Evolutionary conservation across 1,284 basidiomycete species (phyloP), one percentile per base, ranked within the genome.

Genomic region (Ustilago curta): DNA sequence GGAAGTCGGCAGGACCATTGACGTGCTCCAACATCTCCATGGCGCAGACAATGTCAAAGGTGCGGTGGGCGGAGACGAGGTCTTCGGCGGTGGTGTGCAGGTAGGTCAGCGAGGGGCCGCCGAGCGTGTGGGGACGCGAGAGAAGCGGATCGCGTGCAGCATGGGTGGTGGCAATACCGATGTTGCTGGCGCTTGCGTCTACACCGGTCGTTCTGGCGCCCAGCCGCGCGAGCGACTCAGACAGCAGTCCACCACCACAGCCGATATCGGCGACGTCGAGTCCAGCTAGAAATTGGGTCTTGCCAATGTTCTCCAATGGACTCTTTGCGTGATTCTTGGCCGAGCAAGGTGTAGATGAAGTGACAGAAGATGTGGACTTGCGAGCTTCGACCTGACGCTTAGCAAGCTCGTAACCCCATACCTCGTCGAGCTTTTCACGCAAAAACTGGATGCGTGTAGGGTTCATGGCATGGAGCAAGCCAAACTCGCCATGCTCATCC

Each of bases 21-120:
- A 99, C 97, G 83, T 99, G 97, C 87, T 99, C 97, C 45, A 99
- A 84, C 18, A 99, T 95, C 84, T 99, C 97, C 94, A 99, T 95
- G 11, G 94, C 93, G 84, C 94, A 97, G 16, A 99, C 95, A 8
- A 96, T 88, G 84, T 99, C 96, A 83, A 92, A 99, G 47, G 88
- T 86, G 8, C 75, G 84, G 9, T 90, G 89, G 23, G 88, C 80
- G 4, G 61, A 57, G 3, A 94, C 84, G 6, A 90, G 88, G 0
- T 88, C 88, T 83, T 98, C 96, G 0, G 93, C 94, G 0, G 92
- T 88, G 0, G 90, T 88, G 80, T 94, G 90, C n/a, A 90, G 85
- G 85, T 98, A 99, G 21, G 85, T 84, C 21, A 92, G 86, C 11
- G 63, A 49, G 66, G 50, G 39, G 14, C 64, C 56, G 7, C 49